Evolutionary conservation across 2,329 filamentous ascomycete species (phyloP), one percentile per base, ranked within the genome.

Genomic region (Zymoseptoria brevis): DNA sequence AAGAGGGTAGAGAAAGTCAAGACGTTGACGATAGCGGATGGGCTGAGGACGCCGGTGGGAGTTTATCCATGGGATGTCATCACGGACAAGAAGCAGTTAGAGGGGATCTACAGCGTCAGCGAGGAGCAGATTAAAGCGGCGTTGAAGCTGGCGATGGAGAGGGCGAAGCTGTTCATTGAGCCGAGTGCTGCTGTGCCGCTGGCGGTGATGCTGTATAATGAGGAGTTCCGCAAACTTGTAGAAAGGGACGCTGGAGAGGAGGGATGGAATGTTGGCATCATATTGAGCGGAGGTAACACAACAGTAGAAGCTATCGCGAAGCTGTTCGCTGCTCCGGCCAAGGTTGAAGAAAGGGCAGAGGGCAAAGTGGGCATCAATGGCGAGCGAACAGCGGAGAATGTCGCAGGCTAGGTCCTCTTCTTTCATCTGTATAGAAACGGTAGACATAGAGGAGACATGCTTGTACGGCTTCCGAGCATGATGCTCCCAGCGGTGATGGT

Each of bases 91-190:
- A 73, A 76, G n/a, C 84, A 94, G 59, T 87, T 96, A 1, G 71
- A 76, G 1, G 87, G 83, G 0, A 83, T 96, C 68, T 87, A 83
- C 74, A 82, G 83, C 57, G 93, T 95, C 1, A 84, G 80, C 0
- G 93, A 97, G 74, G 85, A 87, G 57, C 84, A 96, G 79, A 96
- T 97, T 72, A 81, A 82, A 68, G 80, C 78, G 21, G 88, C 92
- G 11, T 81, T 96, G 82, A 77, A 82, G 62, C 74, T 97, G 62
- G 87, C 96, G 35, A 77, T 92, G 62, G 93, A 97, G 81, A 78
- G 92, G 59, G 85, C 94, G 80, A 96, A 97, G 83, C 77, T 96
- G 53, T 85, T 96, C 21, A 85, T 96, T 11, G 93, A 97, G 79
- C 93, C 93, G 21, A 92, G 87, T 74, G 84, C 88, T 0, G 90